phyloP scores from a whole-genome alignment of 1,284 basidiomycete species.

The Xerocomus alliaceus region DNA sequence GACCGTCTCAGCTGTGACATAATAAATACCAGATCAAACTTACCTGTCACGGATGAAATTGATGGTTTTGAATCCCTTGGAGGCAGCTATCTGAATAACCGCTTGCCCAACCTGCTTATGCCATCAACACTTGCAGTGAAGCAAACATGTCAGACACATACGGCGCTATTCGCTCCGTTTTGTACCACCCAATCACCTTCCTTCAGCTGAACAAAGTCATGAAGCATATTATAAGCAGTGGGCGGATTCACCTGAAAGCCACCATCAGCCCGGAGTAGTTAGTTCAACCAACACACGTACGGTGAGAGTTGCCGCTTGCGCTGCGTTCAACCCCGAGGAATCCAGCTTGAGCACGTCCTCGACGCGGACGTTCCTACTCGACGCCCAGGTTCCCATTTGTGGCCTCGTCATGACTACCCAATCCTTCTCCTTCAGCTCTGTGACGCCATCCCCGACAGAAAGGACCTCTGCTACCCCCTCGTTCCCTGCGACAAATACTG shows the following conservation, averaged over 20 bases:
- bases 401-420: slow-evolving; percentile 76
- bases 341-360: slow-evolving; percentile 71
- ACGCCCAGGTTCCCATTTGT: slow-evolving; percentile 82
- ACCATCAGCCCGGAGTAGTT: neutral
- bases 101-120: slow-evolving; percentile 71
- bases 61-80: slow-evolving; percentile 70
- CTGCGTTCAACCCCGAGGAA: slow-evolving; percentile 56
- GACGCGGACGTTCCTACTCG: slow-evolving; percentile 58
- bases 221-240: slow-evolving; percentile 83
- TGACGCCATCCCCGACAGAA: slow-evolving; percentile 61
- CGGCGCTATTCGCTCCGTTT: slow-evolving; percentile 86
- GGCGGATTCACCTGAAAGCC: slow-evolving; percentile 76
- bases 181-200: slow-evolving; percentile 80
- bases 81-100: slow-evolving; percentile 81
- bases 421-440: slow-evolving; percentile 62
- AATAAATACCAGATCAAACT: neutral
- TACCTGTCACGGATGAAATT: slow-evolving; percentile 80
- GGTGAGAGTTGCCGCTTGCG: slow-evolving; percentile 76
- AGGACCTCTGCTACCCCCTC: slow-evolving; percentile 78
- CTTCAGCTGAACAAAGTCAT: slow-evolving; percentile 67
- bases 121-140: slow-evolving; percentile 3
- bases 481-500: slow-evolving; percentile 75
- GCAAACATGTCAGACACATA: slow-evolving; percentile 34
- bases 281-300: slow-evolving; percentile 40
- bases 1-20: slow-evolving; percentile 1